phyloP scores from a whole-genome alignment of 768 basidiomycete genomes.

The Lactifluus pinguis region DNA sequence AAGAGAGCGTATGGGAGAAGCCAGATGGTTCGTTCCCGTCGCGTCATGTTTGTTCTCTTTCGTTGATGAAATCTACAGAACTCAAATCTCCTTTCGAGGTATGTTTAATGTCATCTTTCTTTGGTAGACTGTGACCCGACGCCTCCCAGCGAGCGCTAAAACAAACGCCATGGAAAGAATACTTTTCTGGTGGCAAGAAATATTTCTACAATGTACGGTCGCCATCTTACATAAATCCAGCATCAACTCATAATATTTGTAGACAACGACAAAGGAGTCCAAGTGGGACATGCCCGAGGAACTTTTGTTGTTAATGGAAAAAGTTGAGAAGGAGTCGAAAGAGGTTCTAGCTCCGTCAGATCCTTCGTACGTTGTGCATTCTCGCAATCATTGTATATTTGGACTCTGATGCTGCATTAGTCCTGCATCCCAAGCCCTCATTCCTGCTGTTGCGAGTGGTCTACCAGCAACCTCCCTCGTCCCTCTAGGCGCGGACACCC shows the following conservation, averaged over 20 bases:
- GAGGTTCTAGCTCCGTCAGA: slow-evolving; percentile 23
- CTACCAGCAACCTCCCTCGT: slow-evolving; percentile 26
- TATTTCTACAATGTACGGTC: slow-evolving; percentile 77
- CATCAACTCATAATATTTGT: slow-evolving; percentile 12
- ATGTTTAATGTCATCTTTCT: slow-evolving; percentile 16
- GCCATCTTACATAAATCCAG: background rate
- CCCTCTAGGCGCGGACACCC: slow-evolving; percentile 23
- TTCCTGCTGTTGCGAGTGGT: background rate
- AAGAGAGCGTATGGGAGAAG: slow-evolving; percentile 97
- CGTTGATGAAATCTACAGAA: background rate
- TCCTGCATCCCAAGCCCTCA: slow-evolving; percentile 4
- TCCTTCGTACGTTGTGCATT: background rate
- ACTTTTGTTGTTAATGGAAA: slow-evolving; percentile 72
- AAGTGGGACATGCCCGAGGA: slow-evolving; percentile 99
- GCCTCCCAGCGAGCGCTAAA: slow-evolving; percentile 65
- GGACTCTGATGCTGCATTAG: background rate
- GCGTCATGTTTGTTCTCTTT: background rate
- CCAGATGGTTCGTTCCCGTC: slow-evolving; percentile 63
- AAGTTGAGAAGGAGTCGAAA: slow-evolving; percentile 68
- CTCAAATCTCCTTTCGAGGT: slow-evolving; percentile 92
- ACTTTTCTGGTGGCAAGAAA: slow-evolving; percentile 84
- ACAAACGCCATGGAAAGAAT: slow-evolving; percentile 94
- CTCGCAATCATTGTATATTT: background rate
- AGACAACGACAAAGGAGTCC: slow-evolving; percentile 86
- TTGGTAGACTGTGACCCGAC: background rate